Evolutionary conservation across 352 stramenopile genomes (phyloP).

Genomic region (Phytophthora cactorum): DNA sequence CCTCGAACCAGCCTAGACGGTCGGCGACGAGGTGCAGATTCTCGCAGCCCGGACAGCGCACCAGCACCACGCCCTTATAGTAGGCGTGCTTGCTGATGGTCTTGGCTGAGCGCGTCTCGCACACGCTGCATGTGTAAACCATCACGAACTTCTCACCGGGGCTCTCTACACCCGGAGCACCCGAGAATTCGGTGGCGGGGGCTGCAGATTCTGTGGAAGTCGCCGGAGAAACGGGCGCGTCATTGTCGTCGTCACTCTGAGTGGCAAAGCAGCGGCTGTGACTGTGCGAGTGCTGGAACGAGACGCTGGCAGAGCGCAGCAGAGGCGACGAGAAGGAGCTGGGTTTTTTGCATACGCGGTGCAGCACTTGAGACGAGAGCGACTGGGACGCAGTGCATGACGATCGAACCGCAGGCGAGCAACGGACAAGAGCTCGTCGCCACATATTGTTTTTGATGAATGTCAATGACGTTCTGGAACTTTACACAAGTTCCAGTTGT

Average conservation of each 20-base stretch:
- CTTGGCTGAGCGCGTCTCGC: slow-evolving; percentile 97
- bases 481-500: too few relatives aligned
- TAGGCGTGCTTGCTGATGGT: slow-evolving; percentile 98
- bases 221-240: neutral
- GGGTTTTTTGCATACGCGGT: neutral
- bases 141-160: slow-evolving; percentile 96
- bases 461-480: neutral
- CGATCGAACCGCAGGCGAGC: slow-evolving; percentile 13
- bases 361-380: slow-evolving; percentile 4
- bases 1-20: slow-evolving; percentile 93
- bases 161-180: slow-evolving; percentile 73
- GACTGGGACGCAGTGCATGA: slow-evolving; percentile 8
- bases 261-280: slow-evolving; percentile 26
- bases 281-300: slow-evolving; percentile 2
- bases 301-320: neutral
- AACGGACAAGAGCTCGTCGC: slow-evolving; percentile 33
- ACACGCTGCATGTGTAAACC: slow-evolving; percentile 98
- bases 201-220: slow-evolving; percentile 6
- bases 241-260: slow-evolving; percentile 19
- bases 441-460: slow-evolving; percentile 24
- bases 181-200: slow-evolving; percentile 22
- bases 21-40: slow-evolving; percentile 99
- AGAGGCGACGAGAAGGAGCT: neutral
- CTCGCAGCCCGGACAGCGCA: slow-evolving; percentile 96
- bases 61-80: slow-evolving; percentile 97